phyloP scores from a whole-genome alignment of 495 filamentous ascomycete species.

The Margaritispora aquatica region DNA sequence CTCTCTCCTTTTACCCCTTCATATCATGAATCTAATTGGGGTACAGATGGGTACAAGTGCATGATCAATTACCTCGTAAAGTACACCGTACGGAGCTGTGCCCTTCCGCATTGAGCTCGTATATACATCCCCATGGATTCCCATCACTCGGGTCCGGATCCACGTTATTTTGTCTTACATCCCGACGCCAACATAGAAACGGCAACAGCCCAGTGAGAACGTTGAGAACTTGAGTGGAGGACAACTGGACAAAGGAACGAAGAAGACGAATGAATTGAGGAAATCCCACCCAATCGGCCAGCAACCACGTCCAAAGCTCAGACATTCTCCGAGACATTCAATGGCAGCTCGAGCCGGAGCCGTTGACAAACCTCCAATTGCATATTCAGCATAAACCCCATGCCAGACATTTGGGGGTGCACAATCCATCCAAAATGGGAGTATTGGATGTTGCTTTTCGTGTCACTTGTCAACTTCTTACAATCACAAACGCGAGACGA shows the following conservation, averaged over 20 bases:
- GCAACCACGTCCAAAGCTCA: not conserved
- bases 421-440: not conserved
- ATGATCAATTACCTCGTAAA: too few species aligned
- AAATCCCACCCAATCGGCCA: conserved; percentile 1
- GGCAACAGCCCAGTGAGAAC: too few species aligned
- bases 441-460: not conserved
- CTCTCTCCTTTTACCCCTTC: too few species aligned
- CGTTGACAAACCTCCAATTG: not conserved
- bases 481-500: not conserved
- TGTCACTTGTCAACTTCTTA: not conserved
- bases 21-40: too few species aligned
- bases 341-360: conserved; percentile 7
- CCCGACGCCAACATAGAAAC: not conserved
- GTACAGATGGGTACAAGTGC: too few species aligned
- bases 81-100: too few species aligned
- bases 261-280: too few species aligned
- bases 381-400: too few species aligned
- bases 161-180: conserved; percentile 6
- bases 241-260: too few species aligned
- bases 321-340: not conserved
- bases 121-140: too few species aligned
- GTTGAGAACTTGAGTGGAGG: too few species aligned
- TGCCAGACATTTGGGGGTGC: not conserved
- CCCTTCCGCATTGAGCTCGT: too few species aligned
- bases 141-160: not conserved